These are phyloP conservation scores for Phaffia tasmanica DNA, from an alignment of 768 basidiomycete genomes.

Conservation along the genomic window DNA sequence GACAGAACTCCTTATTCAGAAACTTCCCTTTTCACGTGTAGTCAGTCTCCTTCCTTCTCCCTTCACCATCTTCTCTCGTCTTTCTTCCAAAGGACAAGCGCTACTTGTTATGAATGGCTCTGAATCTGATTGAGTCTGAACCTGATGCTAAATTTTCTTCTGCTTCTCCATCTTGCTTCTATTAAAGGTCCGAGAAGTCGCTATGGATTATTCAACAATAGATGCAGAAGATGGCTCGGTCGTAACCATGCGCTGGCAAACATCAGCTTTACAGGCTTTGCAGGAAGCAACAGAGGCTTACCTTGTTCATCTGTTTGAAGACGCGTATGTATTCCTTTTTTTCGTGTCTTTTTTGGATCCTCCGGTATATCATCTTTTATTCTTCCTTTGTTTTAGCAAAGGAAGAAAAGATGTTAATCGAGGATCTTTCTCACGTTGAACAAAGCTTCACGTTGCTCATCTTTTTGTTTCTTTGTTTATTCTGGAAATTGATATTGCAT, in stretches of 20 bases:
- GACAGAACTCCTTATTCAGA: constrained; percentile 75
- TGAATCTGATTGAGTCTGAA: neutral
- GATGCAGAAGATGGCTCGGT: constrained; percentile 48
- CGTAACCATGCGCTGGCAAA: constrained; percentile 70
- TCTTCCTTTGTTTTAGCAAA: neutral
- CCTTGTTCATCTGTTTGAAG: constrained; percentile 92
- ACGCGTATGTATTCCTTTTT: constrained; percentile 60
- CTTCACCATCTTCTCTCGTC: neutral
- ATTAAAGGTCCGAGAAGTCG: constrained; percentile 82
- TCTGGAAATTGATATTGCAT: no score
- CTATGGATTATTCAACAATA: constrained; percentile 69
- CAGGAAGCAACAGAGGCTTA: constrained; percentile 96
- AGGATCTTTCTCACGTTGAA: neutral
- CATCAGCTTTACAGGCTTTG: constrained; percentile 78
- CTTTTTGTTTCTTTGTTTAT: constrained; percentile 13
- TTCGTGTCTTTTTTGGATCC: neutral
- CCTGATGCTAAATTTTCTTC: neutral
- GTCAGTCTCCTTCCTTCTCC: constrained; percentile 44
- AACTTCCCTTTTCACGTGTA: constrained; percentile 82
- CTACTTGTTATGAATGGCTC: neutral
- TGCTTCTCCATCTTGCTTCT: neutral
- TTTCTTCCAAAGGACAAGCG: neutral
- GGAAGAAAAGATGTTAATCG: neutral
- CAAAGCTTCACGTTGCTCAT: constrained; percentile 9
- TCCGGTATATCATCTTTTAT: neutral